phyloP scores from a whole-genome alignment of 2,329 filamentous ascomycete species.

The Cercospora nicotianae region DNA sequence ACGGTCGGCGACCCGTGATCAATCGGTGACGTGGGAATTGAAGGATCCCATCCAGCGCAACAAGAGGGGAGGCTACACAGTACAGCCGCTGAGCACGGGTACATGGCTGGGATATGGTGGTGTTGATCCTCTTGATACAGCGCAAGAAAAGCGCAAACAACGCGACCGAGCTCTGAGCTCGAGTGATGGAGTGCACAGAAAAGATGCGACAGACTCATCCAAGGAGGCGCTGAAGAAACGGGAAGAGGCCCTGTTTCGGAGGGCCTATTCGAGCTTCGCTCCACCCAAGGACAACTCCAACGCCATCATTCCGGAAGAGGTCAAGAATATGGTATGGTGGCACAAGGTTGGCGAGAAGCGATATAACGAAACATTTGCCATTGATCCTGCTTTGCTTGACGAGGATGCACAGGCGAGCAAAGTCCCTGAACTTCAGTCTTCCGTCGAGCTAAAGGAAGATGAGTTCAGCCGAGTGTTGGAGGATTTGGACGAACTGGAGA shows the following conservation, averaged over 20 bases:
- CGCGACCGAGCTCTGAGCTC: constrained; percentile 70
- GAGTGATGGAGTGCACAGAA: constrained; percentile 57
- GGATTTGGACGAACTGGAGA: constrained; percentile 32
- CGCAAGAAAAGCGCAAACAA: constrained; percentile 65
- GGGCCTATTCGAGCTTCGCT: constrained; percentile 78
- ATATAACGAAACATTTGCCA: constrained; percentile 65
- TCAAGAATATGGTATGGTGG: constrained; percentile 74
- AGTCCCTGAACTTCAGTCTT: background rate
- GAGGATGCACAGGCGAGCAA: constrained; percentile 34
- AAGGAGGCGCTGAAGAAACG: constrained; percentile 53
- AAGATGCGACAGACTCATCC: constrained; percentile 27
- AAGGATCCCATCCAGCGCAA: constrained; percentile 34
- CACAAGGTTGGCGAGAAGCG: constrained; percentile 65
- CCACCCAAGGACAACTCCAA: constrained; percentile 72
- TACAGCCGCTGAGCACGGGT: constrained; percentile 64
- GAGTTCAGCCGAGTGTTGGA: constrained; percentile 34
- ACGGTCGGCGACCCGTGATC: constrained; percentile 61
- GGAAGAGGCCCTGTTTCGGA: constrained; percentile 72
- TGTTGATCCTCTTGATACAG: constrained; percentile 44
- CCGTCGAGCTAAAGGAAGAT: constrained; percentile 41
- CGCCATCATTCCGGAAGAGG: constrained; percentile 66
- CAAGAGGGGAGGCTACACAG: constrained; percentile 60
- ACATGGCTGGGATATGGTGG: constrained; percentile 62
- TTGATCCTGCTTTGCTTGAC: constrained; percentile 47
- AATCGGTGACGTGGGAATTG: constrained; percentile 50